Evolutionary conservation across 2,329 filamentous ascomycete genomes (phyloP).

Genomic region (Trichoderma aggressivum): DNA sequence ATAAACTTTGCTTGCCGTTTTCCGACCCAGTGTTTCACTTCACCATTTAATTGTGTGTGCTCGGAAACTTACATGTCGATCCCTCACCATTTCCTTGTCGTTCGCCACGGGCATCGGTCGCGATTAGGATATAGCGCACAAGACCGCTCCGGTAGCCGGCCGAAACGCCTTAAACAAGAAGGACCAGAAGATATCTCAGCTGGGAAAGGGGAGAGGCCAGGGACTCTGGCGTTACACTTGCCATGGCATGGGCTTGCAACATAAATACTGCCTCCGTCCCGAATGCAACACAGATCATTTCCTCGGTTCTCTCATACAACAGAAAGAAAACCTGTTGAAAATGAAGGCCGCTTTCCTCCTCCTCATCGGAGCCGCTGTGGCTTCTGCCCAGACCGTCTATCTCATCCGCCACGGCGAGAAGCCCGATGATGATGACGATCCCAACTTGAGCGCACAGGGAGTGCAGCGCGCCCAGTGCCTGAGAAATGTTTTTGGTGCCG

Average conservation of each 20-base stretch:
- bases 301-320: not conserved
- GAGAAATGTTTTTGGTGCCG: conserved; percentile 51
- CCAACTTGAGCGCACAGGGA: conserved; percentile 50
- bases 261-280: not conserved
- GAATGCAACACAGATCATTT: not conserved
- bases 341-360: conserved; percentile 14
- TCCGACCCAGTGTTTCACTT: not conserved
- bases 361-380: conserved; percentile 17
- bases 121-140: conserved; percentile 10
- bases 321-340: not conserved
- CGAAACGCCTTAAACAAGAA: not conserved
- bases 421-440: conserved; percentile 43
- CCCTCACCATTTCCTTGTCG: not conserved
- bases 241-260: not conserved
- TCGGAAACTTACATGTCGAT: not conserved
- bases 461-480: conserved; percentile 57
- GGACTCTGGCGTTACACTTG: not conserved
- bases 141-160: not conserved
- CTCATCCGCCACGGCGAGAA: conserved; percentile 65
- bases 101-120: not conserved
- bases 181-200: not conserved
- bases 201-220: not conserved
- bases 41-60: not conserved
- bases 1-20: not conserved
- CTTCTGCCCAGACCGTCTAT: conserved; percentile 47